These are phyloP conservation scores for Conringia planisiliqua DNA, from an alignment of 345 rosid species.

Conservation along the genomic window DNA sequence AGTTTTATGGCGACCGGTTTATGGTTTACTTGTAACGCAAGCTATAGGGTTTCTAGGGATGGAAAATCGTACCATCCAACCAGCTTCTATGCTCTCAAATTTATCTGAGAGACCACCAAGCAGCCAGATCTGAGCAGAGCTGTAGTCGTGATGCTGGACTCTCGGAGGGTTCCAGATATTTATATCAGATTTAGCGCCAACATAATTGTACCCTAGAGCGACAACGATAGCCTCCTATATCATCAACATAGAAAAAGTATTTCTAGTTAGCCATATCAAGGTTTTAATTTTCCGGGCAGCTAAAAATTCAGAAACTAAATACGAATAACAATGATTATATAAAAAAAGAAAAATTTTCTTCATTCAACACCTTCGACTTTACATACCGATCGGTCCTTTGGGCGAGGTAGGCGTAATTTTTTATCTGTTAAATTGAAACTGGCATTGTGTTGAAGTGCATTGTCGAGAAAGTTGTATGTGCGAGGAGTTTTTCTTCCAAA, in stretches of 20 bases:
- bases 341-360: not conserved
- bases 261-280: not conserved
- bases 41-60: not conserved
- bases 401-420: not conserved
- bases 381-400: constrained; percentile 2
- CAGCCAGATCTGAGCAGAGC: constrained; percentile 47
- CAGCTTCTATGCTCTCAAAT: constrained; percentile 44
- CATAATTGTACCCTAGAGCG: constrained; percentile 32
- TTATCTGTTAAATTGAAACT: not conserved
- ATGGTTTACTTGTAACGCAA: not conserved
- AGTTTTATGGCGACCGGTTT: not conserved
- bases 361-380: not conserved
- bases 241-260: not conserved
- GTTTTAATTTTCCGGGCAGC: no score
- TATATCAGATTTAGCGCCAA: constrained; percentile 43
- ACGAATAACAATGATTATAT: no score
- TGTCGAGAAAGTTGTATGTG: not conserved
- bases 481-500: constrained; percentile 35
- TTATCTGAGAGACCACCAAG: constrained; percentile 21
- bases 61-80: constrained; percentile 42
- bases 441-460: not conserved
- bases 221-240: constrained; percentile 34
- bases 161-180: constrained; percentile 49
- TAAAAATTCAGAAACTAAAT: no score
- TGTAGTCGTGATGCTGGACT: constrained; percentile 32